Evolutionary conservation across 1,284 basidiomycete genomes (phyloP).

Genomic region (Trichosporon ovoides): DNA sequence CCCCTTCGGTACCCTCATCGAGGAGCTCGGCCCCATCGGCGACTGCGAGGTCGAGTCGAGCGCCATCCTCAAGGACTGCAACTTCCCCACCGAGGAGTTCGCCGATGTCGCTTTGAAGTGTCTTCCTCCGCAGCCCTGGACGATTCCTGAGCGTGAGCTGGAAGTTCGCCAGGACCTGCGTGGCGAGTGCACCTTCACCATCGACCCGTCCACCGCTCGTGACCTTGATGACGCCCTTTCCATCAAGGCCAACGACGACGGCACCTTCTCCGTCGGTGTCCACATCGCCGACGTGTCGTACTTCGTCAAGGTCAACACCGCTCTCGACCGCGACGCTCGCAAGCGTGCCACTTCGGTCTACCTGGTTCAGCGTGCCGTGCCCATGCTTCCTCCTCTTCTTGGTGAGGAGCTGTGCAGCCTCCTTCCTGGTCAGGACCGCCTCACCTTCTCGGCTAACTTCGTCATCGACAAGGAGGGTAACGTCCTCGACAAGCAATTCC

Average conservation of each 20-base stretch:
- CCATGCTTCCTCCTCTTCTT: constrained; percentile 89
- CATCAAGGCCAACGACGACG: constrained; percentile 79
- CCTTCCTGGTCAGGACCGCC: constrained; percentile 75
- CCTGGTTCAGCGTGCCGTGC: constrained; percentile 87
- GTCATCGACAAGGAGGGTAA: constrained; percentile 78
- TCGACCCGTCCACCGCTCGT: constrained; percentile 83
- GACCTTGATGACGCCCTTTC: constrained; percentile 94
- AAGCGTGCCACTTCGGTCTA: constrained; percentile 97
- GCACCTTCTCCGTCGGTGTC: constrained; percentile 82
- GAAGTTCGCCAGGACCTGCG: constrained; percentile 84
- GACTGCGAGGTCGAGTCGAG: constrained; percentile 97
- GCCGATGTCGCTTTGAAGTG: constrained; percentile 91
- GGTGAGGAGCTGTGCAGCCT: constrained; percentile 91
- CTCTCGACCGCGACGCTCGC: constrained; percentile 93
- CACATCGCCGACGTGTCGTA: constrained; percentile 94
- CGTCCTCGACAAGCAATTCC: constrained; percentile 83
- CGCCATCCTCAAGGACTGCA: constrained; percentile 95
- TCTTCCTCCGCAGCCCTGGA: constrained; percentile 76
- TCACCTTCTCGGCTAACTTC: constrained; percentile 83
- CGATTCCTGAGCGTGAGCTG: constrained; percentile 85
- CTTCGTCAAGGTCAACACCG: constrained; percentile 94
- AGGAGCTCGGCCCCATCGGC: constrained; percentile 97
- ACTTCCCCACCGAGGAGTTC: constrained; percentile 93
- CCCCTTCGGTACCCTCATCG: constrained; percentile 96
- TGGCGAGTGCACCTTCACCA: constrained; percentile 78